A percentile compares a stretch with the other conserved stretches of the same genome.
These are phyloP conservation scores for Magnaporthales sp. DNA, from an alignment of 2,329 filamentous ascomycete genomes.

Conservation along the genomic window DNA sequence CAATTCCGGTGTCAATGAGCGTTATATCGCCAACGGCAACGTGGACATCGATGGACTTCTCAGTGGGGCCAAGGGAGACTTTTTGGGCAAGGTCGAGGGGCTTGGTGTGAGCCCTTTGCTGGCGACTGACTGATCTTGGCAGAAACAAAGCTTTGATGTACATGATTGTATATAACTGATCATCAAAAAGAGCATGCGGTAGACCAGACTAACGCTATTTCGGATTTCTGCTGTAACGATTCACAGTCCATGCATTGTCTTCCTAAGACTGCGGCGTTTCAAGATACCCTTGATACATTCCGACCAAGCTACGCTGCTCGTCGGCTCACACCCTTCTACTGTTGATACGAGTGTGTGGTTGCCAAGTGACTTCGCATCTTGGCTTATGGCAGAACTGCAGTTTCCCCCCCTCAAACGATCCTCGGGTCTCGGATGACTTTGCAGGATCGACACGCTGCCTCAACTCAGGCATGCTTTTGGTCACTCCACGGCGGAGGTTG, in stretches of 20 bases:
- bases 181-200: background rate
- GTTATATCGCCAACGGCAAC: slow-evolving; percentile 74
- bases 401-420: background rate
- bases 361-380: no score
- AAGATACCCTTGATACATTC: background rate
- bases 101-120: slow-evolving; percentile 19
- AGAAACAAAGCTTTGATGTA: background rate
- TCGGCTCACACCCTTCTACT: no score
- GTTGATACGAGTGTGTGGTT: no score
- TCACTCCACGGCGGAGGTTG: background rate
- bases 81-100: slow-evolving; percentile 46
- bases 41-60: slow-evolving; percentile 72
- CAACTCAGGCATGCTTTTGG: background rate
- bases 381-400: no score
- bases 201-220: background rate
- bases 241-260: background rate
- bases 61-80: slow-evolving; percentile 55
- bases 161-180: background rate
- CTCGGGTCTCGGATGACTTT: background rate
- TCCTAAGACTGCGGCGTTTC: background rate
- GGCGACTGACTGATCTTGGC: background rate
- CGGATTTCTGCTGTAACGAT: background rate
- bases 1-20: slow-evolving; percentile 81
- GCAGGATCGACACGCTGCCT: background rate
- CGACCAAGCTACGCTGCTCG: background rate